A percentile compares a stretch with the other conserved stretches of the same genome.
These are phyloP conservation scores for Aureobasidium mangrovei DNA, from an alignment of 2,329 filamentous ascomycete genomes.

Conservation along the genomic window DNA sequence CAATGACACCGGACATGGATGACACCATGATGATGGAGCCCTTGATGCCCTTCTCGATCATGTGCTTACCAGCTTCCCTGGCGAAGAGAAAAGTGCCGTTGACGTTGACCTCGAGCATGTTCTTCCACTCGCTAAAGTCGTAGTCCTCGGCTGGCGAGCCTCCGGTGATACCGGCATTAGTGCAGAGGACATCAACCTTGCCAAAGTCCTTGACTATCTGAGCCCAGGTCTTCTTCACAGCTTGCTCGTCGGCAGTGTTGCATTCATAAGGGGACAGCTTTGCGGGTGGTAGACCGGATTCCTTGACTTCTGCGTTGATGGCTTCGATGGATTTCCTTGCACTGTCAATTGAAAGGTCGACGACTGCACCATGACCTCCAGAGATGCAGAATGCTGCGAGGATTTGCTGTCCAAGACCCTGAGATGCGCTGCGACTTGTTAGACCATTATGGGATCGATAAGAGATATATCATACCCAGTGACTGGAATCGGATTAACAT, in stretches of 20 bases:
- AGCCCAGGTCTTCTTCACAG: slow-evolving; percentile 29
- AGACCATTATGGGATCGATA: neutral
- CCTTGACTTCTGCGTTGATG: slow-evolving; percentile 24
- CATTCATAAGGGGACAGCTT: slow-evolving; percentile 32
- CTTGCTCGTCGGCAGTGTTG: slow-evolving; percentile 31
- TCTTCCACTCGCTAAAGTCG: slow-evolving; percentile 27
- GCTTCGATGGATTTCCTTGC: slow-evolving; percentile 24
- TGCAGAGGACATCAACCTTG: slow-evolving; percentile 33
- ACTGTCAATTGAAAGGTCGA: slow-evolving; percentile 24
- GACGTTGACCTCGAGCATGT: slow-evolving; percentile 30
- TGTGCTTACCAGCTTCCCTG: slow-evolving; percentile 29
- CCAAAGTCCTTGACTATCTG: slow-evolving; percentile 29
- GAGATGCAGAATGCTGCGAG: slow-evolving; percentile 26
- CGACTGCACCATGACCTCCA: slow-evolving; percentile 26
- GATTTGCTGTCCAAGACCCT: slow-evolving; percentile 27
- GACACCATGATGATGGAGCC: slow-evolving; percentile 29
- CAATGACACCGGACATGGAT: slow-evolving; percentile 68
- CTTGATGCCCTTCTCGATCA: slow-evolving; percentile 26
- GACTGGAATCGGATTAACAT: slow-evolving; percentile 4
- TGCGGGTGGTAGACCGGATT: slow-evolving; percentile 19
- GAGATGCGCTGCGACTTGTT: slow-evolving; percentile 19
- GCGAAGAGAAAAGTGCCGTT: slow-evolving; percentile 32
- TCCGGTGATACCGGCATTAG: slow-evolving; percentile 33
- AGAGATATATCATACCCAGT: slow-evolving; percentile 12
- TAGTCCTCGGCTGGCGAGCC: slow-evolving; percentile 30